Evolutionary conservation across 2,329 filamentous ascomycete species (phyloP), one percentile per base, ranked within the genome.

Genomic region (Colletotrichum liaoningense): DNA sequence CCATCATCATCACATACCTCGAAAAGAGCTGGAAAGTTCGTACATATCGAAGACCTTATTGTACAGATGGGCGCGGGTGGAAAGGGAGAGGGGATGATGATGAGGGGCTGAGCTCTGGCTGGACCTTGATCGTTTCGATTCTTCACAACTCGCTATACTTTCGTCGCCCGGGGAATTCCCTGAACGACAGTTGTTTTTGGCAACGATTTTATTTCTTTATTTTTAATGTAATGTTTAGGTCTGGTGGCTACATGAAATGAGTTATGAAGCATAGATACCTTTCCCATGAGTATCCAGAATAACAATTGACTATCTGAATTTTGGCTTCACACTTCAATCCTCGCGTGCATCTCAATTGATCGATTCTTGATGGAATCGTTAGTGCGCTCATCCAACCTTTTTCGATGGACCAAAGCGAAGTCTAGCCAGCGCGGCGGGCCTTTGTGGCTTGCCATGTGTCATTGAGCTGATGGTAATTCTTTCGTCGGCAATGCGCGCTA

Each of bases 141-240:
- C 69, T 59, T 55, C 8, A 16, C 33, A 28, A 22, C n/a, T 64
- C 59, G 22, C 54, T 57, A 49, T 52, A 59, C 42, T 63, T 38
- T 52, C 69, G 52, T 5, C 28, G 42, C 49, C 16, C 16, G 30
- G 16, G 33, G 52, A 2, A 5, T 35, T 55, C 24, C 38, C 19
- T 30, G 24, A 14, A 22, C 35, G 38, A 59, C 33, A 28, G n/a
- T n/a, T 33, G 19, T 60, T 58, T 62, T 28, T 11, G 8, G 22
- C 11, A 2, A 22, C 42, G 33, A n/a, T 46, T 54, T 49, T 52
- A 52, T 38, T 42, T 24, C 12, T 62, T 26, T 63, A 55, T 55
- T 35, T n/a, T 55, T 72, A 74, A 74, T 74, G 68, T 74, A 72
- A 74, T 74, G 52, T 67, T 58, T 72, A 72, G 68, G 72, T 55